Percentiles rank a stretch among this genome's conserved stretches.
These are phyloP conservation scores for Verticillium tricorpus DNA, from an alignment of 2,329 filamentous ascomycete species.

Conservation along the genomic window DNA sequence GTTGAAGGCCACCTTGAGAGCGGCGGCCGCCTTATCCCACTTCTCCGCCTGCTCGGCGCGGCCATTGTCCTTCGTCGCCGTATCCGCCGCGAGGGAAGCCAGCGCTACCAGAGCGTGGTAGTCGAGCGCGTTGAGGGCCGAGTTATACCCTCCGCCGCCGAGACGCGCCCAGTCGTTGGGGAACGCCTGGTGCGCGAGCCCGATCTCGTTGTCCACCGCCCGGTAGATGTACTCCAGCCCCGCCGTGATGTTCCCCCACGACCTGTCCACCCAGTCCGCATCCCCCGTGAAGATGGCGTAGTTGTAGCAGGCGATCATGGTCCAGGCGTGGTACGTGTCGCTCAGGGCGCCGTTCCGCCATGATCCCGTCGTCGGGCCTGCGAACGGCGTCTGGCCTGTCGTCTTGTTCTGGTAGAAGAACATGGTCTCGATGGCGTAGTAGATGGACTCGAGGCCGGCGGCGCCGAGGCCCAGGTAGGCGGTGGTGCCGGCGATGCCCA, in stretches of 20 bases:
- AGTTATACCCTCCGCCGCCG: constrained; percentile 23
- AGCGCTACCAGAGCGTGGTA: constrained; percentile 21
- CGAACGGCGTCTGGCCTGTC: constrained; percentile 16
- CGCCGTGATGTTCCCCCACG: constrained; percentile 37
- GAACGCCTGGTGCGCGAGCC: constrained; percentile 13
- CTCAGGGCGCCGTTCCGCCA: constrained; percentile 14
- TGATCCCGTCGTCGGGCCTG: constrained; percentile 16
- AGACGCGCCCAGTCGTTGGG: constrained; percentile 25
- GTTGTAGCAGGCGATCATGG: constrained; percentile 46
- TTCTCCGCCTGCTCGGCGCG: constrained; percentile 4
- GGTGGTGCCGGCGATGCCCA: constrained; percentile 47
- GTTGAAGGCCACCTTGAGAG: constrained; percentile 31
- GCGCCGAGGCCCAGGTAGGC: constrained; percentile 46
- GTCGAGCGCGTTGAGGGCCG: constrained; percentile 24
- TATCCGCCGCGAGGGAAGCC: constrained; percentile 13
- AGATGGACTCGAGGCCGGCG: constrained; percentile 36
- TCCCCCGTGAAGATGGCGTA: constrained; percentile 44
- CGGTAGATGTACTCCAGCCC: constrained; percentile 19
- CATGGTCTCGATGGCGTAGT: constrained; percentile 37
- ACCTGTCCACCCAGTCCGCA: constrained; percentile 30
- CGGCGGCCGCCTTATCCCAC: constrained; percentile 7
- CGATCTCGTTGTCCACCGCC: constrained; percentile 9
- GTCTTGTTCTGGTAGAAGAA: constrained; percentile 31
- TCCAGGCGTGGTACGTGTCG: constrained; percentile 34
- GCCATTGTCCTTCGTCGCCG: constrained; percentile 2